Evolutionary conservation across 495 filamentous ascomycete species (phyloP).

Genomic region (Penicillium maclennaniae): DNA sequence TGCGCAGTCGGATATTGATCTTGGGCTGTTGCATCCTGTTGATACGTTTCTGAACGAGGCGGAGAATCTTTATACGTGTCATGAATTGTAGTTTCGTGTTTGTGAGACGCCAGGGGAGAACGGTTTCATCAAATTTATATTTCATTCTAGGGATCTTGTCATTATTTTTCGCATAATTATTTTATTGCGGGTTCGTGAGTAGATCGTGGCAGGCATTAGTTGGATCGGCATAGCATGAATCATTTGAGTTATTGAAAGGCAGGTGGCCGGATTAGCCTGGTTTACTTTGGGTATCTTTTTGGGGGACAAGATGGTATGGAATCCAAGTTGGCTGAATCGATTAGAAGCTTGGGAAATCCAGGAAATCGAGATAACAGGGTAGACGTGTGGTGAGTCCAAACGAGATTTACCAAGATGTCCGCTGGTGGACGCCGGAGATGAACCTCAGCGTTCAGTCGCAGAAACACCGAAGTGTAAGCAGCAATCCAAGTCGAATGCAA

Average conservation of each 20-base stretch:
- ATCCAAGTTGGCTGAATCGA: not conserved
- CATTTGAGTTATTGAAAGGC: not conserved
- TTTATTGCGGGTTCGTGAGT: not conserved
- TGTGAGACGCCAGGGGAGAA: not conserved
- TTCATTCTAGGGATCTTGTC: not conserved
- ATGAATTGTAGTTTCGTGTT: slow-evolving; percentile 22
- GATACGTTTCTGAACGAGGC: slow-evolving; percentile 40
- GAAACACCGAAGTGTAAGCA: not conserved
- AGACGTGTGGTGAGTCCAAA: not conserved
- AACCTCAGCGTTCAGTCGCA: no score
- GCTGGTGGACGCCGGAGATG: no score
- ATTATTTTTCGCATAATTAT: not conserved
- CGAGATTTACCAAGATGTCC: not conserved
- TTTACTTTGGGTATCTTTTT: not conserved
- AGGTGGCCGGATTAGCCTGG: not conserved
- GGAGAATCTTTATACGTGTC: slow-evolving; percentile 37
- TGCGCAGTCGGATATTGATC: slow-evolving; percentile 42
- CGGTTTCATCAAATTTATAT: not conserved
- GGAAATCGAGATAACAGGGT: not conserved
- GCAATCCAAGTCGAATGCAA: not conserved
- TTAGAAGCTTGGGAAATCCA: not conserved
- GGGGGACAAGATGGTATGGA: not conserved
- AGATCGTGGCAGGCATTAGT: not conserved
- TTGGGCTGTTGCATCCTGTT: slow-evolving; percentile 38
- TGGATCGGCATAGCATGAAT: not conserved